These are phyloP conservation scores for Raphanus sativus DNA, from an alignment of 345 rosid genomes.

Conservation along the genomic window DNA sequence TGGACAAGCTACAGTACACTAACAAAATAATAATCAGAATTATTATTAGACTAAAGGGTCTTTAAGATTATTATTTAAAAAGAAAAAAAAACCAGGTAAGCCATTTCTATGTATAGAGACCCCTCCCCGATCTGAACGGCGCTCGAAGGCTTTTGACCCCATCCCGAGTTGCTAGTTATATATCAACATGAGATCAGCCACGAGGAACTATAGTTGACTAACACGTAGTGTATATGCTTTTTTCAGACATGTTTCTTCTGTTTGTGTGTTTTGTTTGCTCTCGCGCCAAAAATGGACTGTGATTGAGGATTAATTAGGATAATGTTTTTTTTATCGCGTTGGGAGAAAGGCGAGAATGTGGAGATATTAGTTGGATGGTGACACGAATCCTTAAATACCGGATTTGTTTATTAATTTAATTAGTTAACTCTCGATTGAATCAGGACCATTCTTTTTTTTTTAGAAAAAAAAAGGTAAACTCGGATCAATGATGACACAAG, in stretches of 20 bases:
- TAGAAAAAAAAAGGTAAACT: too few species aligned
- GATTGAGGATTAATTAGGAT: conserved; percentile 9
- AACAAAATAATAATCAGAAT: conserved; percentile 1
- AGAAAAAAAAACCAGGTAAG: conserved; percentile 31
- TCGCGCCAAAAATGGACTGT: conserved; percentile 41
- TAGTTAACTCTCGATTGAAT: conserved; percentile 33
- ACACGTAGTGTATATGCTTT: conserved; percentile 18
- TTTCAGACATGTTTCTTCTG: conserved; percentile 36
- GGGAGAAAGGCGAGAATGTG: conserved; percentile 28
- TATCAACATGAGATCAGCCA: conserved; percentile 13
- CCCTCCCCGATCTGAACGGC: conserved; percentile 30
- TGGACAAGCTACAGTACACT: neutral
- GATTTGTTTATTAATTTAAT: conserved; percentile 14
- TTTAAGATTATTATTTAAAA: neutral
- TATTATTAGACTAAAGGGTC: neutral
- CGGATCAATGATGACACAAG: too few species aligned
- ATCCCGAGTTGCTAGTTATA: neutral
- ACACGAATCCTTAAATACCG: conserved; percentile 39
- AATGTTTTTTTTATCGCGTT: neutral
- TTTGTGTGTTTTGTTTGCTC: conserved; percentile 13
- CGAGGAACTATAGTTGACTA: conserved; percentile 10
- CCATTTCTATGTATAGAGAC: conserved; percentile 12
- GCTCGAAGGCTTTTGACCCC: conserved; percentile 22
- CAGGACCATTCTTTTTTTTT: conserved; percentile 25
- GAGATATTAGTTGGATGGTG: conserved; percentile 40